A percentile compares a stretch with the other conserved stretches of the same genome.
Conservation (phyloP, 495 filamentous ascomycete species). For the Penicillium argentinense region DNA sequence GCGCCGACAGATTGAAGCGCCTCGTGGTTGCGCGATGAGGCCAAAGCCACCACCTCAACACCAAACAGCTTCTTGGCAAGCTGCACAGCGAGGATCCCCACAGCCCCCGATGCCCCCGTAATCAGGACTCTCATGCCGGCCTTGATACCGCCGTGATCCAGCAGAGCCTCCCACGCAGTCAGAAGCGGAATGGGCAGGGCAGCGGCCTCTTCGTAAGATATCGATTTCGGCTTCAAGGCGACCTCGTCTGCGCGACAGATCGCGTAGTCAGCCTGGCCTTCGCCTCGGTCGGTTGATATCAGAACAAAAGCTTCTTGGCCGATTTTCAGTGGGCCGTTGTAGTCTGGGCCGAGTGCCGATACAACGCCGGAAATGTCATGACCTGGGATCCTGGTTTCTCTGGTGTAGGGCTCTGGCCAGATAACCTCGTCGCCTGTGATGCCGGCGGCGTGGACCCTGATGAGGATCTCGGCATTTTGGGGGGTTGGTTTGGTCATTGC, state of each 20-base stretch:
- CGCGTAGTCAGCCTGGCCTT: conserved; percentile 8
- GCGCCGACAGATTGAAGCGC: background rate
- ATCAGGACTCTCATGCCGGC: conserved; percentile 2
- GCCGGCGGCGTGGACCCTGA: conserved; percentile 8
- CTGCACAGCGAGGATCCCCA: conserved; percentile 8
- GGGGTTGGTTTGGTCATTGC: conserved; percentile 2
- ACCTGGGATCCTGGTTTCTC: conserved; percentile 8
- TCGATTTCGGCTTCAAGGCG: conserved; percentile 2
- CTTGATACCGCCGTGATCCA: conserved; percentile 3
- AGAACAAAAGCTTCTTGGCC: conserved; percentile 4
- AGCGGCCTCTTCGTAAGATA: conserved; percentile 4
- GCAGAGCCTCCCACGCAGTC: conserved; percentile 7
- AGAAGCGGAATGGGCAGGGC: conserved; percentile 8
- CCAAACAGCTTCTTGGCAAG: background rate
- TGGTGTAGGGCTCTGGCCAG: conserved; percentile 4
- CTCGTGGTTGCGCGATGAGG: conserved; percentile 7
- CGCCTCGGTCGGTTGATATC: conserved; percentile 1
- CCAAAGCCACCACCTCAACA: conserved; percentile 3
- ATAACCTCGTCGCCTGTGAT: conserved; percentile 10
- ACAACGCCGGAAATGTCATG: conserved; percentile 9
- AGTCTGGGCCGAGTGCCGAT: conserved; percentile 3
- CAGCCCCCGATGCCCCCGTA: conserved; percentile 8
- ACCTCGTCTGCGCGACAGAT: conserved; percentile 5
- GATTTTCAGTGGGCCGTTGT: conserved; percentile 1
- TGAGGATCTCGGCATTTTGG: conserved; percentile 3